Percentiles rank a stretch among this genome's conserved stretches.
These are phyloP conservation scores for Dioscorea alata DNA, from an alignment of 106 monocot species.

Conservation along the genomic window DNA sequence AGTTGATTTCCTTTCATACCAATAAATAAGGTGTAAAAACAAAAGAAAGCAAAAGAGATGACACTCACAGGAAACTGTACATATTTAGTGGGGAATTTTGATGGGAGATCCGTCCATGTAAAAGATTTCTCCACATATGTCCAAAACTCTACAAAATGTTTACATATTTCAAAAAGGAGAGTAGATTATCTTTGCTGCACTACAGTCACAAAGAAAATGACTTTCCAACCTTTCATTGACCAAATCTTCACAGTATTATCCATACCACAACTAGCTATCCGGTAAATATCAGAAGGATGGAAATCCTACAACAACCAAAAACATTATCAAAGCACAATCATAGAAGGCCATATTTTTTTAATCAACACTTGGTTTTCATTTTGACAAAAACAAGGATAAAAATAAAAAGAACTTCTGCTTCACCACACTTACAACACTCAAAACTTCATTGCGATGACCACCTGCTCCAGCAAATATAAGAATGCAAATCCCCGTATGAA, in stretches of 20 bases:
- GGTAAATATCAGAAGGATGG: constrained; percentile 94
- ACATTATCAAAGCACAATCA: not conserved
- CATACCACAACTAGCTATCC: constrained; percentile 98
- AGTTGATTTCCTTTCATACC: too few species aligned
- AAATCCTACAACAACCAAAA: constrained; percentile 62
- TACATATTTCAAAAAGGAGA: too few species aligned
- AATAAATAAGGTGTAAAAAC: too few species aligned
- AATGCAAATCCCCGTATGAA: constrained; percentile 97
- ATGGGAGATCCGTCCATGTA: constrained; percentile 98
- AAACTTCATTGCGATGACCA: constrained; percentile 98
- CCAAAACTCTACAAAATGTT: constrained; percentile 77
- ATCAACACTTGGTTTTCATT: too few species aligned
- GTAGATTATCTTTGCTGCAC: too few species aligned
- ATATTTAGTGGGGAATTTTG: constrained; percentile 99
- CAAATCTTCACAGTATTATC: constrained; percentile 98
- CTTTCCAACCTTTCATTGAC: constrained; percentile 88
- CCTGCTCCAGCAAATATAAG: constrained; percentile 97
- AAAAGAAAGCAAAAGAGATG: not conserved
- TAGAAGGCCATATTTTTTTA: not conserved
- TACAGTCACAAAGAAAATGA: not conserved
- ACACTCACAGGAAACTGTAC: constrained; percentile 93
- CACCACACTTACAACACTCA: constrained; percentile 81
- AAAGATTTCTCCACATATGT: constrained; percentile 95
- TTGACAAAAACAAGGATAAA: too few species aligned
- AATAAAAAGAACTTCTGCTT: not conserved